These are phyloP conservation scores for Phlebiopsis gigantea DNA, from an alignment of 768 basidiomycete species.

Conservation along the genomic window DNA sequence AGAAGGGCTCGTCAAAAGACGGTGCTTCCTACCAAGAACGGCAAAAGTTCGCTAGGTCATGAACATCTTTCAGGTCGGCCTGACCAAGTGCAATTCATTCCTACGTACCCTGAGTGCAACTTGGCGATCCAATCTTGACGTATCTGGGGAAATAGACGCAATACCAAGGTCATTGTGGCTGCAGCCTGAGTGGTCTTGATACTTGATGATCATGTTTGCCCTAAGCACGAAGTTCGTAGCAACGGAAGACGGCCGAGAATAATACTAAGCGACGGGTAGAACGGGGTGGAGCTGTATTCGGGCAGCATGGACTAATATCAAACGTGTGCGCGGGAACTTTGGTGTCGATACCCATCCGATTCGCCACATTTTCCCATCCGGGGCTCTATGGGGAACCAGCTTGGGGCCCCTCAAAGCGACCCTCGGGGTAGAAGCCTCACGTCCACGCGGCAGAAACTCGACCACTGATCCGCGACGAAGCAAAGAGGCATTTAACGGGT, in stretches of 20 bases:
- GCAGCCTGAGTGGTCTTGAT: too few species aligned
- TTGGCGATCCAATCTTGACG: neutral
- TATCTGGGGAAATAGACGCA: slow-evolving; percentile 3
- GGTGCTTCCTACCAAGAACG: neutral
- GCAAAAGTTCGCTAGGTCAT: neutral
- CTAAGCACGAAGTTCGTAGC: neutral
- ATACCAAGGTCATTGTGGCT: neutral
- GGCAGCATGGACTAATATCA: neutral
- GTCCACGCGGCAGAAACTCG: neutral
- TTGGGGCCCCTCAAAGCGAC: neutral
- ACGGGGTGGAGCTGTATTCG: neutral
- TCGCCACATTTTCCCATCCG: neutral
- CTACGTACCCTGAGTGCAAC: neutral
- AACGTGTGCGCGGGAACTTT: neutral
- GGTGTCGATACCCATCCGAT: neutral
- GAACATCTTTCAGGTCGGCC: neutral
- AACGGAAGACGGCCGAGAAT: neutral
- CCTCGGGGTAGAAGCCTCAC: neutral
- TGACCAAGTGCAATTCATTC: neutral
- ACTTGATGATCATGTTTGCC: neutral
- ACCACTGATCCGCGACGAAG: neutral
- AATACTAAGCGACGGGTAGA: neutral
- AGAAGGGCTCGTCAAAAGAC: neutral
- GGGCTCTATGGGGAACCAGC: neutral
- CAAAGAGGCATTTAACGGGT: neutral